Percentiles rank a stretch among this genome's conserved stretches.
These are phyloP conservation scores for Croton laevigatus DNA, from an alignment of 441 rosid species.

Conservation along the genomic window DNA sequence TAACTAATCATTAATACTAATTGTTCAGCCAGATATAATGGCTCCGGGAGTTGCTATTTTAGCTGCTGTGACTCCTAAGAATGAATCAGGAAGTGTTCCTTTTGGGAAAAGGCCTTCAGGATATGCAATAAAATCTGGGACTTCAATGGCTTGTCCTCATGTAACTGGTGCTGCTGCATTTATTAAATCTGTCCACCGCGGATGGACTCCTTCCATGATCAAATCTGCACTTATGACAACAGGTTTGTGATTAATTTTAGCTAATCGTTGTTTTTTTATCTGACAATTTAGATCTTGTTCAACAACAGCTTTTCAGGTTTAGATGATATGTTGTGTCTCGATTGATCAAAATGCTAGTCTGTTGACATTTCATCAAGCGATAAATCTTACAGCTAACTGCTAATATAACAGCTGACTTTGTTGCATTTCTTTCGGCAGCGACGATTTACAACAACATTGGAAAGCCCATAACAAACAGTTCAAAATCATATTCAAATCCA, in stretches of 20 bases:
- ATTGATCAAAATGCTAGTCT: too few relatives aligned
- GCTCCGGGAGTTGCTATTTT: slow-evolving; percentile 77
- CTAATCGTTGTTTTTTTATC: not conserved
- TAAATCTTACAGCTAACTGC: too few relatives aligned
- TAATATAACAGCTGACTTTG: not conserved
- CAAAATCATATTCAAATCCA: slow-evolving; percentile 44
- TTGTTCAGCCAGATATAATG: slow-evolving; percentile 61
- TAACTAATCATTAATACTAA: not conserved
- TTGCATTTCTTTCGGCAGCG: slow-evolving; percentile 41
- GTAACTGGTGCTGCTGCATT: slow-evolving; percentile 71
- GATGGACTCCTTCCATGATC: slow-evolving; percentile 70
- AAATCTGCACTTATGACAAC: slow-evolving; percentile 87
- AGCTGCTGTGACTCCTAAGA: slow-evolving; percentile 53
- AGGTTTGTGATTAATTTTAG: slow-evolving; percentile 28
- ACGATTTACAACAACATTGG: slow-evolving; percentile 42
- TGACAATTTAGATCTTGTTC: too few relatives aligned
- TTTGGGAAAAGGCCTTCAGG: slow-evolving; percentile 30
- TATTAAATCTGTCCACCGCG: slow-evolving; percentile 46
- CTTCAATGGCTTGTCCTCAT: slow-evolving; percentile 92
- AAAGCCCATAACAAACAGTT: slow-evolving; percentile 42
- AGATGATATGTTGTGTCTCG: too few relatives aligned
- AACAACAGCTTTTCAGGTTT: too few relatives aligned
- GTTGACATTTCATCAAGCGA: not conserved
- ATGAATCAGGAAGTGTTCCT: slow-evolving; percentile 29
- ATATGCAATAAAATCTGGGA: slow-evolving; percentile 56